These are phyloP conservation scores for Bipolaris gigantea DNA, from an alignment of 2,329 filamentous ascomycete species.

Conservation along the genomic window DNA sequence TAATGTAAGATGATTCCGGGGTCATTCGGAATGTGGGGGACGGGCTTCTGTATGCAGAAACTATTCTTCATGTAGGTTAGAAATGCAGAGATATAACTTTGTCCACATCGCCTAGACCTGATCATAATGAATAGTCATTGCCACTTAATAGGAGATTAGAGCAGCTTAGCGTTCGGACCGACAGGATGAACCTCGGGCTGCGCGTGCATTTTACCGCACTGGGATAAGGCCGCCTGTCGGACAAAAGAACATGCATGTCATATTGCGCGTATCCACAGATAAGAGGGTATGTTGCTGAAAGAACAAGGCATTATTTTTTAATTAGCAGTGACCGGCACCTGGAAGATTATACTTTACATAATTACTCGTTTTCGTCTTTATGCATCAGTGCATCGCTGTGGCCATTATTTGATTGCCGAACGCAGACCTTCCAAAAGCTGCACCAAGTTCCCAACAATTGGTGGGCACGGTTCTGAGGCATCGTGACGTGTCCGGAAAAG, in stretches of 20 bases:
- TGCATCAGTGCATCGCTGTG: not conserved
- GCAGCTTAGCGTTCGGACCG: not conserved
- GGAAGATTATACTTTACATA: too few species aligned
- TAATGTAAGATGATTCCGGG: not conserved
- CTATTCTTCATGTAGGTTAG: not conserved
- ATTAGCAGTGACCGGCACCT: too few species aligned
- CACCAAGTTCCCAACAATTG: conserved; percentile 69
- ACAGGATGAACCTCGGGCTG: not conserved
- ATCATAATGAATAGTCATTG: not conserved
- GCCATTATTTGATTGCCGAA: conserved; percentile 48
- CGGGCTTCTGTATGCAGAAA: not conserved
- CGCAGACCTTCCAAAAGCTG: conserved; percentile 65
- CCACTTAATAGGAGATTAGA: not conserved
- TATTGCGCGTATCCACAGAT: too few species aligned
- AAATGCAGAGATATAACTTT: not conserved
- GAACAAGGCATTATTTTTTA: not conserved
- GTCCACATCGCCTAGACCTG: not conserved
- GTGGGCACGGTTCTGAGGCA: conserved; percentile 48
- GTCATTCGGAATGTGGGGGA: conserved; percentile 1
- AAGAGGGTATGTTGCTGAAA: too few species aligned
- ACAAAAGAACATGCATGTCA: too few species aligned
- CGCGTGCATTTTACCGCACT: not conserved
- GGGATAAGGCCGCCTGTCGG: not conserved
- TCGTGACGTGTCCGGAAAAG: conserved; percentile 58
- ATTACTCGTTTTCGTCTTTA: not conserved